Percentiles rank a stretch among this genome's conserved stretches.
phyloP scores from a whole-genome alignment of 305 asterid genomes.

The Fraxinus latifolia region DNA sequence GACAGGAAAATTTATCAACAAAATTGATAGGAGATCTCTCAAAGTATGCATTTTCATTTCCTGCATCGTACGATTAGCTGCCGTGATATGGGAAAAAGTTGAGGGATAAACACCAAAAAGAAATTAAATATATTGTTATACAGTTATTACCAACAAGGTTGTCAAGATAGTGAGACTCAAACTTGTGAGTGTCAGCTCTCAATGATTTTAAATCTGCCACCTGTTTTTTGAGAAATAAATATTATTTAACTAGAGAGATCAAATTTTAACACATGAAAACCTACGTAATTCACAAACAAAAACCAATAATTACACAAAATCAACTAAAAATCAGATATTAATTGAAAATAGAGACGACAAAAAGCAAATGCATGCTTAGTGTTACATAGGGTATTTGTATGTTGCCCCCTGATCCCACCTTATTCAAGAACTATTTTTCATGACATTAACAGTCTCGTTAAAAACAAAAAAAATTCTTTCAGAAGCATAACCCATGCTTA shows the following conservation, averaged over 20 bases:
- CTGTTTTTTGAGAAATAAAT: slow-evolving; percentile 43
- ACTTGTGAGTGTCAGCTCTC: slow-evolving; percentile 75
- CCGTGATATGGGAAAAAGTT: not conserved
- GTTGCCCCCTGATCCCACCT: not conserved
- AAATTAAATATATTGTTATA: slow-evolving; percentile 1
- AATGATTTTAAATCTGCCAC: slow-evolving; percentile 73
- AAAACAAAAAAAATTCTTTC: not conserved
- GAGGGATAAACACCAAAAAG: not conserved
- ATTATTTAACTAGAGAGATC: not conserved
- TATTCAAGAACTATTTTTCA: not conserved
- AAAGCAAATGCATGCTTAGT: not conserved
- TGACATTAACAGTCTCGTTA: not conserved
- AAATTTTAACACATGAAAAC: not conserved
- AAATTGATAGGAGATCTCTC: slow-evolving; percentile 86
- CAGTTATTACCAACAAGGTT: slow-evolving; percentile 70
- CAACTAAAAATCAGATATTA: not conserved
- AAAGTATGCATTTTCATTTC: slow-evolving; percentile 54
- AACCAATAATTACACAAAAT: not conserved
- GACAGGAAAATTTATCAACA: slow-evolving; percentile 76
- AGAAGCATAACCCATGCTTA: not conserved
- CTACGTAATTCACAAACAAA: not conserved
- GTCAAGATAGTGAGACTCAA: slow-evolving; percentile 81
- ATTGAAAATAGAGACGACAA: not conserved
- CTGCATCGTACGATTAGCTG: slow-evolving; percentile 38
- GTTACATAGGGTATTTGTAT: not conserved